Evolutionary conservation across 768 basidiomycete species (phyloP).

Genomic region (Pleurotus eryngii): DNA sequence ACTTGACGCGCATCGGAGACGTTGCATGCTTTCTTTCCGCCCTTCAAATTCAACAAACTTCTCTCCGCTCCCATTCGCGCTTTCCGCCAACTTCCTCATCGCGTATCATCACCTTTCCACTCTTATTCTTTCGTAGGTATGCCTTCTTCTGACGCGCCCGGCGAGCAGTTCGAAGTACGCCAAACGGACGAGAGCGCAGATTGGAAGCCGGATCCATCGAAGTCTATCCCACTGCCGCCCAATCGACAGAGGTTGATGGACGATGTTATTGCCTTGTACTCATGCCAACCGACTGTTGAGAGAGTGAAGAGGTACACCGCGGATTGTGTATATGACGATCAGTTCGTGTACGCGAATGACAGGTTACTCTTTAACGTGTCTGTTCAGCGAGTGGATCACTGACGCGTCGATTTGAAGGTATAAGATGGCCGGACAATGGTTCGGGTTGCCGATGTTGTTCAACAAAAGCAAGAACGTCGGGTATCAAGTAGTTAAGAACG

Average conservation of each 20-base stretch:
- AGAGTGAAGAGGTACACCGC: conserved; percentile 33
- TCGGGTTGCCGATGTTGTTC: conserved; percentile 37
- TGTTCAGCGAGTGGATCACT: conserved; percentile 5
- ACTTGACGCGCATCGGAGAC: background rate
- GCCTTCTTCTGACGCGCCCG: conserved; percentile 21
- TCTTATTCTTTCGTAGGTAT: background rate
- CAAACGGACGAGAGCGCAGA: conserved; percentile 30
- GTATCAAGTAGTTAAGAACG: conserved; percentile 32
- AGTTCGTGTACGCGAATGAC: conserved; percentile 39
- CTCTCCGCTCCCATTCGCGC: background rate
- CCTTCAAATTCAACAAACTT: background rate
- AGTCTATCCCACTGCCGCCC: conserved; percentile 31
- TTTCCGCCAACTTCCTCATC: background rate
- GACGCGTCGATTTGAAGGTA: background rate
- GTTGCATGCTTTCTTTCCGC: background rate
- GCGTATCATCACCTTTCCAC: background rate
- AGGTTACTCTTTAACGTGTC: conserved; percentile 28
- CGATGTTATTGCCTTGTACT: conserved; percentile 38
- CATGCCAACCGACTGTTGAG: conserved; percentile 33
- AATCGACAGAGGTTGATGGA: conserved; percentile 35
- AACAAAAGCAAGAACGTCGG: conserved; percentile 29
- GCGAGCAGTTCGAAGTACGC: conserved; percentile 34
- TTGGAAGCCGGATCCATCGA: conserved; percentile 30
- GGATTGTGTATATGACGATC: conserved; percentile 24
- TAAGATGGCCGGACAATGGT: conserved; percentile 28